Conservation (phyloP, 1,139 yeast genomes). For the Debaryomyces singareniensis region DNA sequence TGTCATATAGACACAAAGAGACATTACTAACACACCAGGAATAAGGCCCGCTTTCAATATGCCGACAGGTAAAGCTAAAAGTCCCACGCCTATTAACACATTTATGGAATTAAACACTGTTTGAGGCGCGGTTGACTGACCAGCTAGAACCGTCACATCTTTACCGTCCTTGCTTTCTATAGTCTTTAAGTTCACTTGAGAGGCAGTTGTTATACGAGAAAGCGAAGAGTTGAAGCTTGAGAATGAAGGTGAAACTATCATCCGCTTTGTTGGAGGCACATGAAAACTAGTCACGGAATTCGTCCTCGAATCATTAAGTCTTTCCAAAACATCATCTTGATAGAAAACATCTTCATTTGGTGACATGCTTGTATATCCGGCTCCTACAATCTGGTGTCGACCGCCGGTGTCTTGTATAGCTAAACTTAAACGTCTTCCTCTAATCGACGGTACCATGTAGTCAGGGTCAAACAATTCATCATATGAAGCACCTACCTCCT, state of each 20-base stretch:
- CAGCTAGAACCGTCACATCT: slow-evolving; percentile 66
- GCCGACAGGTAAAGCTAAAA: slow-evolving; percentile 45
- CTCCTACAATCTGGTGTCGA: slow-evolving; percentile 21
- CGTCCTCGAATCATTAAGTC: slow-evolving; percentile 25
- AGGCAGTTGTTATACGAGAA: slow-evolving; percentile 39
- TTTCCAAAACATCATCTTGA: slow-evolving; percentile 32
- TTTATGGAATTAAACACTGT: slow-evolving; percentile 43
- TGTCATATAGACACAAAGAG: slow-evolving; percentile 35
- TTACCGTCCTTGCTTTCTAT: slow-evolving; percentile 72
- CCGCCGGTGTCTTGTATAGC: slow-evolving; percentile 34
- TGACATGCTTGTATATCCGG: slow-evolving; percentile 7
- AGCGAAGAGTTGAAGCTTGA: slow-evolving; percentile 30
- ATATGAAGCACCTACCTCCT: slow-evolving; percentile 15
- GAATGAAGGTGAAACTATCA: slow-evolving; percentile 26
- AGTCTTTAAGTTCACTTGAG: slow-evolving; percentile 53
- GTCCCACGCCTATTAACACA: slow-evolving; percentile 44
- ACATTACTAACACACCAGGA: slow-evolving; percentile 31
- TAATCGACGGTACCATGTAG: slow-evolving; percentile 57
- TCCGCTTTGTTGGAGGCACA: slow-evolving; percentile 11
- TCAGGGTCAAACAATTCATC: slow-evolving; percentile 70
- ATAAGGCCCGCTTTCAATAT: slow-evolving; percentile 43
- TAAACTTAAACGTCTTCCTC: slow-evolving; percentile 60
- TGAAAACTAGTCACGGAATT: slow-evolving; percentile 22
- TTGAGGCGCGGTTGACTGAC: slow-evolving; percentile 62
- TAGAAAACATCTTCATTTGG: slow-evolving; percentile 31